A percentile compares a stretch with the other conserved stretches of the same genome.
phyloP scores from a whole-genome alignment of 495 filamentous ascomycete genomes.

The Parmelia sp. region DNA sequence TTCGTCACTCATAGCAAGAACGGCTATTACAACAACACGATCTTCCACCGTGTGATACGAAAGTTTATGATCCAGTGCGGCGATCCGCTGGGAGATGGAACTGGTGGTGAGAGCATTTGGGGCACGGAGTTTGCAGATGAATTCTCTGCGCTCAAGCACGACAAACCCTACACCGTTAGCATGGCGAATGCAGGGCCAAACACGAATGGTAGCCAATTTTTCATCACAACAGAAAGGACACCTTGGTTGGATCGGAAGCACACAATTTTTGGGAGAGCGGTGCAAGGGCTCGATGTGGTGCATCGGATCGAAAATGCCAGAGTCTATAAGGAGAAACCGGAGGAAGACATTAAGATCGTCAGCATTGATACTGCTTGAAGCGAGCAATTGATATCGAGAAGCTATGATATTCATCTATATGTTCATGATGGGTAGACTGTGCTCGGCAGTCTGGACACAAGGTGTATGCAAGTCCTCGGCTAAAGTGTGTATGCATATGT shows the following conservation, averaged over 20 bases:
- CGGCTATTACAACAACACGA: conserved; percentile 94
- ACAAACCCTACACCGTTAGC: conserved; percentile 90
- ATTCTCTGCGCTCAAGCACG: conserved; percentile 83
- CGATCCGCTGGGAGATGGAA: conserved; percentile 91
- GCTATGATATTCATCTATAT: neutral
- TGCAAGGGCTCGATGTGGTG: conserved; percentile 88
- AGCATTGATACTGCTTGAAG: conserved; percentile 59
- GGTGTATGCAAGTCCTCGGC: neutral
- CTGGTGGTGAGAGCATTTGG: conserved; percentile 96
- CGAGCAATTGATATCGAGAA: neutral
- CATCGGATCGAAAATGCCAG: conserved; percentile 91
- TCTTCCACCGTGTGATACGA: conserved; percentile 94
- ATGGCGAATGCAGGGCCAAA: conserved; percentile 96
- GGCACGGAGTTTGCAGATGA: conserved; percentile 93
- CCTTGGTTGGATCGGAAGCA: conserved; percentile 96
- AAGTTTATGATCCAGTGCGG: conserved; percentile 99
- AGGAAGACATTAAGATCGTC: conserved; percentile 95
- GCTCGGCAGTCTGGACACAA: neutral
- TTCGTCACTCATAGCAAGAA: conserved; percentile 85
- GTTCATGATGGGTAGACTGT: neutral
- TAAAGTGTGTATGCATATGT: neutral
- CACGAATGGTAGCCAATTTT: conserved; percentile 81
- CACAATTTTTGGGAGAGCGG: conserved; percentile 87
- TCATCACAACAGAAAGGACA: conserved; percentile 95
- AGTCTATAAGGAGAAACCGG: conserved; percentile 92